Conservation (phyloP, 2,329 filamentous ascomycete genomes). For the Stagonosporopsis rhizophila region DNA sequence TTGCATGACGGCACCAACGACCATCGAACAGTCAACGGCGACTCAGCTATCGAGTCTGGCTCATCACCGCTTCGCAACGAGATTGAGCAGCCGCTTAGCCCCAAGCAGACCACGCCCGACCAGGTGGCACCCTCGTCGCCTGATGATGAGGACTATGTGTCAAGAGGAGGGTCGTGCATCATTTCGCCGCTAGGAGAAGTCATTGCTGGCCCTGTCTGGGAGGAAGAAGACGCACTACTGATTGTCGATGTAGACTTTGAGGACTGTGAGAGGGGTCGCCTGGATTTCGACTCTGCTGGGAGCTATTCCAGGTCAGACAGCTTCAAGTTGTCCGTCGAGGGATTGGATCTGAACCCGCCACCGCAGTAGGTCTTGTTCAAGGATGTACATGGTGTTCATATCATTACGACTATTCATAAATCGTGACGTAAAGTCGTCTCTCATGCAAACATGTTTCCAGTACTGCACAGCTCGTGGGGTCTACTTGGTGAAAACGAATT, state of each 20-base stretch:
- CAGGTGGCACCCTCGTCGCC: conserved; percentile 13
- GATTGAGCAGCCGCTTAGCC: conserved; percentile 25
- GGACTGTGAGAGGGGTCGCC: conserved; percentile 79
- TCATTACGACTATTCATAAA: neutral
- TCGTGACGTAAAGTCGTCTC: no score
- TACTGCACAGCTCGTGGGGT: no score
- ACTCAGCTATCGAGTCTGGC: conserved; percentile 34
- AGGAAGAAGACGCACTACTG: conserved; percentile 71
- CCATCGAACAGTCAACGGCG: conserved; percentile 14
- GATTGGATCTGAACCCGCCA: conserved; percentile 66
- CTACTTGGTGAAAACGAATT: neutral
- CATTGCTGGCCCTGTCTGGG: conserved; percentile 82
- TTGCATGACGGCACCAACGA: conserved; percentile 25
- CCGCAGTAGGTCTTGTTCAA: conserved; percentile 39
- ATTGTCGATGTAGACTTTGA: conserved; percentile 82
- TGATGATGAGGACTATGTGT: conserved; percentile 62
- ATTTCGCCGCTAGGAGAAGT: conserved; percentile 81
- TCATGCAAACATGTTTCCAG: neutral
- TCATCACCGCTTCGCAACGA: conserved; percentile 19
- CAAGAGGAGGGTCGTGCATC: conserved; percentile 82
- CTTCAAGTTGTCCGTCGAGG: conserved; percentile 66
- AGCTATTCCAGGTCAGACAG: conserved; percentile 80
- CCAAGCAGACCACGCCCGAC: conserved; percentile 24
- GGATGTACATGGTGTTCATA: neutral
- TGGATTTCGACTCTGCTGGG: conserved; percentile 85